Base-by-base conservation (phyloP, 441 rosid species). In the Euphorbia corollata region DNA sequence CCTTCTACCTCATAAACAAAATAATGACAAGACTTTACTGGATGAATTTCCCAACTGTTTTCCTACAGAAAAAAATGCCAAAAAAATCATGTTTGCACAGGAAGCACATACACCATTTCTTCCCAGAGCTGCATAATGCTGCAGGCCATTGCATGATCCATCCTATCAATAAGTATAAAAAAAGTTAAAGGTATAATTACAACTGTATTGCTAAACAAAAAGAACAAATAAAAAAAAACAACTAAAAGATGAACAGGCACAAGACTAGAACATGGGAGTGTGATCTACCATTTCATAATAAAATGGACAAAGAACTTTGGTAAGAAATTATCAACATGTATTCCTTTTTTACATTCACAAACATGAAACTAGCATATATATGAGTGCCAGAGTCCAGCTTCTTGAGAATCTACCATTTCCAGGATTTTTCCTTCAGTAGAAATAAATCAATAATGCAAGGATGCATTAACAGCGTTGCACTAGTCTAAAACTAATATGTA, bases 91-190 rank as follows among this genome's bases (percentile, higher is more conserved):
- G 0, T 24, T 65, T 43, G 51, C 59, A 53, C 62, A 65, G 63
- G 34, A 73, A 77, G 69, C 77, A 68, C 92, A 20, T 82, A 92
- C 98, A 80, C 80, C 79, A 75, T 89, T 84, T 76, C 96, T 88
- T 80, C 98, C 98, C 74, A 92, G 75, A 74, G 98, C 98, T 73
- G 98, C 96, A 80, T 92, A 92, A 77, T 92, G 98, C 73, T 92
- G 96, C 65, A 92, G 73, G 75, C 98, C 98, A 74, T 92, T 92
- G 85, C 98, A 92, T 10, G 98, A 89, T 47, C 98, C 98, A 81
- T 92, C 98, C 98, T 92, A 79, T 32, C 22, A 51, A 56, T 18
- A 0, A 6, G 18, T 13, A 63, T 20, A 59, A 24, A 24, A 34
- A 18, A 18, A 39, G 11, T 50, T 50, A 16, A 6, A 16, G 32